These are phyloP conservation scores for Herpetospermum pedunculosum DNA, from an alignment of 306 rosid species.

Conservation along the genomic window DNA sequence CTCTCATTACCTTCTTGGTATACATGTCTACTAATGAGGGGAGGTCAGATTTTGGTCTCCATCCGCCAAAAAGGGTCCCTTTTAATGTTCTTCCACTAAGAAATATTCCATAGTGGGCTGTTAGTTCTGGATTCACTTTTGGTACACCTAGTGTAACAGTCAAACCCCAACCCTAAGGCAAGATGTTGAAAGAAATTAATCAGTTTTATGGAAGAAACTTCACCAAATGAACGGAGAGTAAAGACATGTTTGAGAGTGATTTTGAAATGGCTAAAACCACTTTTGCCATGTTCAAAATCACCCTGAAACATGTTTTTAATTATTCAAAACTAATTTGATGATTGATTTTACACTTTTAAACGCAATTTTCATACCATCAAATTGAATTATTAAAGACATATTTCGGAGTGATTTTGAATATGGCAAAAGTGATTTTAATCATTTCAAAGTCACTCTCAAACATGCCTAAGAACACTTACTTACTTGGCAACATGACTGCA, in stretches of 20 bases:
- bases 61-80: constrained; percentile 89
- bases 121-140: constrained; percentile 65
- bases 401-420: too few relatives aligned
- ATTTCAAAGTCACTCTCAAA: too few relatives aligned
- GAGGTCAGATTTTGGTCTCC: constrained; percentile 92
- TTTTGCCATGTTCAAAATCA: too few relatives aligned
- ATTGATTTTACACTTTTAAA: too few relatives aligned
- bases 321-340: too few relatives aligned
- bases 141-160: constrained; percentile 95
- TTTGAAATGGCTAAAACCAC: too few relatives aligned
- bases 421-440: too few relatives aligned
- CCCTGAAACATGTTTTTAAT: too few relatives aligned
- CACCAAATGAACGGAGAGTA: background rate
- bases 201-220: background rate
- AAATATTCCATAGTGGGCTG: constrained; percentile 65
- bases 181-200: constrained; percentile 3
- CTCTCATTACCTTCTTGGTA: constrained; percentile 43
- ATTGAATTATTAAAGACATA: too few relatives aligned
- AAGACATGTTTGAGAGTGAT: too few relatives aligned
- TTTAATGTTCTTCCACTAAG: constrained; percentile 76
- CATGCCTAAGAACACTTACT: constrained; percentile 31
- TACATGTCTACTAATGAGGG: constrained; percentile 85
- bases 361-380: too few relatives aligned
- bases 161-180: constrained; percentile 75
- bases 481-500: constrained; percentile 92